phyloP scores from a whole-genome alignment of 805 yeast genomes.

The Ogataea chonburiensis region DNA sequence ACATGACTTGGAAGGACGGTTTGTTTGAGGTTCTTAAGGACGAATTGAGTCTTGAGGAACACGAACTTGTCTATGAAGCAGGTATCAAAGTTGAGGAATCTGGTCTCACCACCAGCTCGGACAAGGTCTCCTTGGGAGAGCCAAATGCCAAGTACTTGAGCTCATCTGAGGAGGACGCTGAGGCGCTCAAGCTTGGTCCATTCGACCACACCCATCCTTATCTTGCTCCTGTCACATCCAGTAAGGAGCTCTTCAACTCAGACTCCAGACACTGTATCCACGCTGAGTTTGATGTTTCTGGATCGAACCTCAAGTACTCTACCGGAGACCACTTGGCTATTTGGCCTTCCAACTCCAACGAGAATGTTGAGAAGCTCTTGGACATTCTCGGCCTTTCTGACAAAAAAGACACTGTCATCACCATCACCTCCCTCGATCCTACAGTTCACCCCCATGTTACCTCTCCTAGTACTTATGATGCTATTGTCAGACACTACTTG shows the following conservation, averaged over 20 bases:
- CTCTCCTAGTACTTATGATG: conserved; percentile 83
- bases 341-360: conserved; percentile 88
- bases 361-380: conserved; percentile 66
- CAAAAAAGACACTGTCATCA: conserved; percentile 55
- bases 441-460: conserved; percentile 58
- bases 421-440: conserved; percentile 67
- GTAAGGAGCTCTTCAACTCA: conserved; percentile 71
- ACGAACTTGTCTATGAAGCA: conserved; percentile 77
- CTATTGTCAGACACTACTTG: conserved; percentile 79
- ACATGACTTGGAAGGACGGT: conserved; percentile 85
- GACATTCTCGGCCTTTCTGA: conserved; percentile 57
- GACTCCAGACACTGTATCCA: conserved; percentile 79
- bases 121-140: conserved; percentile 74
- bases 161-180: conserved; percentile 34
- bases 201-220: conserved; percentile 81
- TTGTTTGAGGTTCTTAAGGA: conserved; percentile 65
- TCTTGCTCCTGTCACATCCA: conserved; percentile 59
- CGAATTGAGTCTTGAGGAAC: conserved; percentile 69
- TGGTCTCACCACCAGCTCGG: conserved; percentile 32
- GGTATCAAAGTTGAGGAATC: conserved; percentile 44
- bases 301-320: conserved; percentile 72
- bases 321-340: conserved; percentile 97
- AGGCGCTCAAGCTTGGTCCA: conserved; percentile 57
- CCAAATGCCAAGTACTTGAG: conserved; percentile 58
- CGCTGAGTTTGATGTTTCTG: conserved; percentile 80